Base-by-base conservation (phyloP, 768 basidiomycete genomes). In the Boletus tomentosulus region DNA sequence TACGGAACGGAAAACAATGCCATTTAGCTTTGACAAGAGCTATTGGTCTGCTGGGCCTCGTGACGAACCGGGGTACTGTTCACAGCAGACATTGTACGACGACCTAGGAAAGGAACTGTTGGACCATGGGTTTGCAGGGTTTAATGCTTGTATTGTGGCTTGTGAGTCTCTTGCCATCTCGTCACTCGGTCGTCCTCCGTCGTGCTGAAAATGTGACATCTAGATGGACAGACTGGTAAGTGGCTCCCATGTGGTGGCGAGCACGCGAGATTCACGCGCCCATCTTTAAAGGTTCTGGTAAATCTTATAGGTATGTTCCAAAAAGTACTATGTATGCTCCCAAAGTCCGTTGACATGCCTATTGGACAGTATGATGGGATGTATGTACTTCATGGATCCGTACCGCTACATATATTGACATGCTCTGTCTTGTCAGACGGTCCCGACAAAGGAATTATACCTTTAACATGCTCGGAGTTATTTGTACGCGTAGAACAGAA, bases 91-190 rank as follows among this genome's bases (percentile, higher is more conserved):
- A 0, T 76, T 98, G 54, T 98, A 92, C 71, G 85, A 93, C 61
- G 96, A 98, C 75, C 71, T 98, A 34, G 96, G 96, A 41, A 89
- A 87, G 71, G 96, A 98, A 66, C 73, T 99, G 49, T 76, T 99
- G 62, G 92, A 98, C 70, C 95, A 98, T 69, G 87, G 92, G 41
- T 98, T 99, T 73, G 75, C 88, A 34, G 96, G 96, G 28, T 98
- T 97, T 73, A 98, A 98, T 78, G 91, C 94, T 46, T 98, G 94
- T 80, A 97, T 99, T 73, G 80, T 99, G 68, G 96, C 97, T 72
- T 98, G 95, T 97, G 74, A 80, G 95, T 86, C 8, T 12, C 56
- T 55, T 47, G 42, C 61, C 30, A 61, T 46, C 39, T 11, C 33
- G n/a, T 19, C 19, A 19, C 19, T 19, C 19, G 19, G 19, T 19